phyloP scores from a whole-genome alignment of 352 stramenopile species.

The Phytophthora chlamydospora region DNA sequence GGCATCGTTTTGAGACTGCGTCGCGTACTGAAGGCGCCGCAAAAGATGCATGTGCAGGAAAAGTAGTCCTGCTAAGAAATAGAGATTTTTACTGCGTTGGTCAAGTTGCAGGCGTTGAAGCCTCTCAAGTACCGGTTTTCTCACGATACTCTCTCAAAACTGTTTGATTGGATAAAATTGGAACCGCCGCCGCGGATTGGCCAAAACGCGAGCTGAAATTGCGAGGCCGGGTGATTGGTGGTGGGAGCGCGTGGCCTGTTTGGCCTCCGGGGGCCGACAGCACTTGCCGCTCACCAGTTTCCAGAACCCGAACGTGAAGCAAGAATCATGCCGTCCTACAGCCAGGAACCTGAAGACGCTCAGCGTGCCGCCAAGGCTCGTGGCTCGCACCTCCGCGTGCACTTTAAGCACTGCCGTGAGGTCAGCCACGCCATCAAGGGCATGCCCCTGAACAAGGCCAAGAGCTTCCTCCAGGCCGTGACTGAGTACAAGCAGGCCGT shows the following conservation, averaged over 20 bases:
- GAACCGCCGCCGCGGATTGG: slow-evolving; percentile 6
- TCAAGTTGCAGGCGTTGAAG: neutral
- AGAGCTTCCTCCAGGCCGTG: slow-evolving; percentile 96
- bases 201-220: slow-evolving; percentile 26
- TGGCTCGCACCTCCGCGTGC: slow-evolving; percentile 97
- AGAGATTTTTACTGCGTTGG: slow-evolving; percentile 7
- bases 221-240: slow-evolving; percentile 56
- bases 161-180: no score
- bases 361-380: slow-evolving; percentile 94
- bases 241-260: slow-evolving; percentile 46
- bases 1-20: slow-evolving; percentile 36
- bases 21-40: neutral
- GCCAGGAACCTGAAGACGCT: slow-evolving; percentile 90
- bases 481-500: slow-evolving; percentile 98
- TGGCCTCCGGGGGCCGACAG: slow-evolving; percentile 17
- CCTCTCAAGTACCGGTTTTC: no score
- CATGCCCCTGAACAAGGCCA: slow-evolving; percentile 95
- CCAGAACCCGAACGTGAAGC: slow-evolving; percentile 85
- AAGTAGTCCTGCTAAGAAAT: slow-evolving; percentile 14
- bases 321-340: slow-evolving; percentile 89
- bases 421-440: slow-evolving; percentile 98
- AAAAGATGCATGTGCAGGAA: slow-evolving; percentile 6
- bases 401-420: slow-evolving; percentile 99
- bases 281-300: slow-evolving; percentile 50
- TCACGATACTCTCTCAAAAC: no score